Conservation (phyloP, 2,329 filamentous ascomycete species). For the Penicillium sp. region DNA sequence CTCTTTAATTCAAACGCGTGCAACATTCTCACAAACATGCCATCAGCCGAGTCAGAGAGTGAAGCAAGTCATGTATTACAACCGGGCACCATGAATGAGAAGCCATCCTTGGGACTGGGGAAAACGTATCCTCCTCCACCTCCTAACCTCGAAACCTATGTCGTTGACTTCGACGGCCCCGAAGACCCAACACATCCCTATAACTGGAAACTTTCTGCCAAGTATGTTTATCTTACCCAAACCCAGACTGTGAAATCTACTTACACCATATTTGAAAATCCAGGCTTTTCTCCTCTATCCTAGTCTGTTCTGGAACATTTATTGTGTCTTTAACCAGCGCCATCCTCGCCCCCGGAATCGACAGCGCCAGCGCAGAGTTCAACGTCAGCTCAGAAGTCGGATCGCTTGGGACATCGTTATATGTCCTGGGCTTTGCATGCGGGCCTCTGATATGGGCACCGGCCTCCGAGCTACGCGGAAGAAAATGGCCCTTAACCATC, state of each 20-base stretch:
- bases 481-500: constrained; percentile 52
- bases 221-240: constrained; percentile 29
- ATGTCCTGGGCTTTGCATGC: constrained; percentile 53
- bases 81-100: constrained; percentile 2
- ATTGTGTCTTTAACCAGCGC: constrained; percentile 53
- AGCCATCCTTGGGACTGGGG: constrained; percentile 28
- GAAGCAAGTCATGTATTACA: background rate
- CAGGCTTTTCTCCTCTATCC: constrained; percentile 23
- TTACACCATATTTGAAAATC: background rate
- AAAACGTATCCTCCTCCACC: constrained; percentile 52
- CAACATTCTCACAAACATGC: background rate
- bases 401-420: constrained; percentile 47
- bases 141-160: constrained; percentile 52
- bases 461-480: constrained; percentile 58
- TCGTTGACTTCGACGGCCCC: constrained; percentile 54
- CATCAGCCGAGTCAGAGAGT: background rate
- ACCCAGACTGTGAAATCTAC: background rate
- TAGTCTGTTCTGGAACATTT: constrained; percentile 48
- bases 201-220: constrained; percentile 51
- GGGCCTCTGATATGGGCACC: constrained; percentile 64
- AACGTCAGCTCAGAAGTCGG: constrained; percentile 43
- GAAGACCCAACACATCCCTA: constrained; percentile 53
- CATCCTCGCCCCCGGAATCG: constrained; percentile 67
- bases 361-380: constrained; percentile 51
- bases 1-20: background rate